These are phyloP conservation scores for Solanum sparsipilum DNA, from an alignment of 257 asterid genomes.

Conservation along the genomic window DNA sequence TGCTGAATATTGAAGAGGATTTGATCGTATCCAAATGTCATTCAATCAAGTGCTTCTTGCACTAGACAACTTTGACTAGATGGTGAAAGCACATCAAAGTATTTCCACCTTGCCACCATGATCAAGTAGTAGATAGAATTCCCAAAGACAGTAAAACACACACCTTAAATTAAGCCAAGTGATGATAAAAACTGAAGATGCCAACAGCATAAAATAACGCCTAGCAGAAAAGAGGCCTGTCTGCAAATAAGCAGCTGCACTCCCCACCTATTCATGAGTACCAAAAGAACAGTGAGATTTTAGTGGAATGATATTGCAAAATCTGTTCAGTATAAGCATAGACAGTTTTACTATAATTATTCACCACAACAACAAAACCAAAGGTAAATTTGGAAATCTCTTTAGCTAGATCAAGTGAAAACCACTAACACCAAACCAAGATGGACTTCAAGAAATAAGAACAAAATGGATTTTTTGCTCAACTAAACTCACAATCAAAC, in stretches of 20 bases:
- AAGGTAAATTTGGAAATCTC: neutral
- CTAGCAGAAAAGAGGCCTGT: conserved; percentile 46
- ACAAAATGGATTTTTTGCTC: neutral
- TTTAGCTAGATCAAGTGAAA: neutral
- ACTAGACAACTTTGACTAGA: neutral
- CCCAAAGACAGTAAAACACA: conserved; percentile 2
- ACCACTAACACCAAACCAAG: neutral
- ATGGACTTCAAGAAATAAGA: neutral
- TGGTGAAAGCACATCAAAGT: neutral
- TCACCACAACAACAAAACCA: neutral
- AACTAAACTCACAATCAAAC: neutral
- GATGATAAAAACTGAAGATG: conserved; percentile 61
- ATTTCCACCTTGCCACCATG: neutral
- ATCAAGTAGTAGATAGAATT: neutral
- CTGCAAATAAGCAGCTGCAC: conserved; percentile 85
- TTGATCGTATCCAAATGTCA: neutral
- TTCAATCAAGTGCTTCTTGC: neutral
- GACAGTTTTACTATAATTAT: neutral
- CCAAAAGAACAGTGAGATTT: neutral
- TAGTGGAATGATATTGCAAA: neutral
- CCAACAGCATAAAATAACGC: conserved; percentile 49
- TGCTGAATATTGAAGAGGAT: neutral
- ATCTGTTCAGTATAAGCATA: neutral
- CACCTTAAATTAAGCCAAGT: conserved; percentile 93
- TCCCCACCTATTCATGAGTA: conserved; percentile 60